Evolutionary conservation across 202 grass and related monocot species (phyloP).

Genomic region (Cymbopogon flexuosus): DNA sequence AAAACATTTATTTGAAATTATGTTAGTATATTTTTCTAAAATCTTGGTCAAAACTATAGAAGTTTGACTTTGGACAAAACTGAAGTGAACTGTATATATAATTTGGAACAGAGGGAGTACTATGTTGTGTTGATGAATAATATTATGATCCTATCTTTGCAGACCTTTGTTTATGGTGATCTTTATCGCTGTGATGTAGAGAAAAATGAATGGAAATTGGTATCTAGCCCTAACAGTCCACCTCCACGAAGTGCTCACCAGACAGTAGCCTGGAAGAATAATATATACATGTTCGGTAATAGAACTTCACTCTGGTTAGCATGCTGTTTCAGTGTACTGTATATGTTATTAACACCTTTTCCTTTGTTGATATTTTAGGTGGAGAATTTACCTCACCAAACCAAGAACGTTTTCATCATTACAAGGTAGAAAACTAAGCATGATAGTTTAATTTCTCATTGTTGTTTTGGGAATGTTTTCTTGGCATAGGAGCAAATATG

Average conservation of each 20-base stretch:
- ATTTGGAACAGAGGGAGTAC: neutral
- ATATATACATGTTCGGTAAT: conserved; percentile 96
- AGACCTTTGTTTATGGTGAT: conserved; percentile 99
- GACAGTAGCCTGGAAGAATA: conserved; percentile 88
- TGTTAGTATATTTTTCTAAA: neutral
- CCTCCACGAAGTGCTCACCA: conserved; percentile 95
- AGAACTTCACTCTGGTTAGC: conserved; percentile 20
- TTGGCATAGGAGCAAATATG: conserved; percentile 1
- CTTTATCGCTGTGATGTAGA: conserved; percentile 91
- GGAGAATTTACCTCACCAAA: conserved; percentile 98
- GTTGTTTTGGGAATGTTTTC: conserved; percentile 20
- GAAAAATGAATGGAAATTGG: conserved; percentile 94
- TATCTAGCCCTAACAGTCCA: conserved; percentile 96
- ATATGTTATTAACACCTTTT: neutral
- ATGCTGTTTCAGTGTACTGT: neutral
- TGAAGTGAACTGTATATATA: neutral
- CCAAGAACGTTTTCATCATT: conserved; percentile 97
- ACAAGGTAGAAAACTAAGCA: conserved; percentile 60
- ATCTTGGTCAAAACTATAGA: neutral
- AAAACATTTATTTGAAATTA: neutral
- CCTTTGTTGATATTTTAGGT: conserved; percentile 44
- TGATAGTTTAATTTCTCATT: neutral
- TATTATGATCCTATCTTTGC: conserved; percentile 28
- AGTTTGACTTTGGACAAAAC: neutral
- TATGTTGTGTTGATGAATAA: neutral